Base-by-base conservation (phyloP, 345 rosid species). In the Chamaenerion angustifolium region DNA sequence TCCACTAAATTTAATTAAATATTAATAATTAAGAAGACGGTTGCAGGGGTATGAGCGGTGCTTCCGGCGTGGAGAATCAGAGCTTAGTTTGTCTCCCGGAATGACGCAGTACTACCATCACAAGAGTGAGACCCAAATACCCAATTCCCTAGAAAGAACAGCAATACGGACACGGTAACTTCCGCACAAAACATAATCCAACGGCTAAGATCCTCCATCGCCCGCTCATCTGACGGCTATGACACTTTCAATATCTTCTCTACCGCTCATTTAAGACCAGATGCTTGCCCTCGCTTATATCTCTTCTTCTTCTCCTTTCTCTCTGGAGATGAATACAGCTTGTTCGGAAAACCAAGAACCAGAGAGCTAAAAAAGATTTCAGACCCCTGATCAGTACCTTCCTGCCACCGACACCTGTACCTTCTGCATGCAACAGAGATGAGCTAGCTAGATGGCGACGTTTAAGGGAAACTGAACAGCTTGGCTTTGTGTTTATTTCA, bases 341-440 rank as follows among this genome's bases (percentile, higher is more conserved):
- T 35, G 23, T 45, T 55, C 49, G 37, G 37, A 31, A 31, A 31
- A 31, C 37, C 37, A 31, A 31, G 37, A 31, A 31, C 37, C 25
- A 21, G 37, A 42, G 19, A 14, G 12, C 12, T 6, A 11, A 46
- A 54, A 17, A 43, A 4, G 2, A 41, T 8, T 54, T 16, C 25
- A 21, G 25, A 2, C 25, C 25, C 25, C 25, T n/a, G n/a, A n/a
- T n/a, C 16, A 12, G 16, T 13, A n/a, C 13, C 46, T 41, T 43
- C 19, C 21, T 35, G 63, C 59, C 64, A 61, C 78, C 73, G 76
- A 70, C 81, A 75, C 73, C 71, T 70, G 84, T 78, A 59, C 62
- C 25, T 21, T 21, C 2, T 72, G 76, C 76, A 67, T 72, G 84
- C 65, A 23, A 60, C 77, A 63, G 64, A 61, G 54, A 72, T 48